A percentile compares a stretch with the other conserved stretches of the same genome.
These are phyloP conservation scores for Podospora sp. DNA, from an alignment of 495 filamentous ascomycete genomes.

Conservation along the genomic window DNA sequence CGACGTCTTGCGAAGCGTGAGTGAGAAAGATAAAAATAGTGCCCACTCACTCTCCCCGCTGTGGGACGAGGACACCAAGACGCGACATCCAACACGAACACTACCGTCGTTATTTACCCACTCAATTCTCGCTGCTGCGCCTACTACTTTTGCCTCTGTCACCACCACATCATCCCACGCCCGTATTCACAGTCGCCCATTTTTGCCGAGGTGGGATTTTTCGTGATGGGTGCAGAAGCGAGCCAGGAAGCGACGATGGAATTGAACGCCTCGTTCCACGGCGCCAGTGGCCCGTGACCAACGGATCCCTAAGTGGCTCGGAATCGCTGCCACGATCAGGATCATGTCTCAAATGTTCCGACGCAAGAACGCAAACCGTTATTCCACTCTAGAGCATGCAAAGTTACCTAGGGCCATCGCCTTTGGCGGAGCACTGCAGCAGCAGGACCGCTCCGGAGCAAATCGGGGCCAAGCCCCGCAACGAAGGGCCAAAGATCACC, in stretches of 20 bases:
- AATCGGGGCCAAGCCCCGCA: neutral
- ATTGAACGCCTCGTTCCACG: neutral
- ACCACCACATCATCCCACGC: neutral
- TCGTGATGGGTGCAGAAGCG: neutral
- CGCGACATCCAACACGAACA: neutral
- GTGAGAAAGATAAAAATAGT: neutral
- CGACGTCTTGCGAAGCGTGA: too few relatives aligned
- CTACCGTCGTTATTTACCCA: neutral
- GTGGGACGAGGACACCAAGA: neutral
- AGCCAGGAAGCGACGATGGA: neutral
- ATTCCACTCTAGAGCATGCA: constrained; percentile 11
- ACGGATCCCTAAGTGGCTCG: too few relatives aligned
- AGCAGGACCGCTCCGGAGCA: neutral
- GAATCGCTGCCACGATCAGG: neutral
- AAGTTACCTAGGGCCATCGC: constrained; percentile 12
- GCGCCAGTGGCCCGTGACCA: neutral
- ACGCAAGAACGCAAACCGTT: constrained; percentile 1
- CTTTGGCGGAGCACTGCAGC: neutral
- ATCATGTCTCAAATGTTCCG: constrained; percentile 6
- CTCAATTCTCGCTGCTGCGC: constrained; percentile 14
- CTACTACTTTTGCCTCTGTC: neutral
- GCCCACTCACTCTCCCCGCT: neutral
- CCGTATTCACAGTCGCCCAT: neutral
- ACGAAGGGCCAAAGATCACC: neutral
- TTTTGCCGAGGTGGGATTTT: neutral